Percentiles rank a stretch among this genome's conserved stretches.
Evolutionary conservation across 2,329 filamentous ascomycete species (phyloP).

Genomic region (Xylaria polymorpha): DNA sequence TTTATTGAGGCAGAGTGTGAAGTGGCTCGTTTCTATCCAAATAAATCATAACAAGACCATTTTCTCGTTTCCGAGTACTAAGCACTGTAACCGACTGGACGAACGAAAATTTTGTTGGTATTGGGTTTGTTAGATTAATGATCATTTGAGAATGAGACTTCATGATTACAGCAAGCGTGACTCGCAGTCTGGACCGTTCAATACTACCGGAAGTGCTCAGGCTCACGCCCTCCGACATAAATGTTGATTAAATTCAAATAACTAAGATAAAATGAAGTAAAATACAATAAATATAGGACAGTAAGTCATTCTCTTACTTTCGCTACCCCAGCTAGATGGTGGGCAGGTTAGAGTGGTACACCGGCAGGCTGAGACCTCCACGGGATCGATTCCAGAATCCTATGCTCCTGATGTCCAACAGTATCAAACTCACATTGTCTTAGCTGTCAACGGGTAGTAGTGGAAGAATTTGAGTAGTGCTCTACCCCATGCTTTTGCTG

Average conservation of each 20-base stretch:
- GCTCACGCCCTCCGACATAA: not conserved
- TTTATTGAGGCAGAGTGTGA: not conserved
- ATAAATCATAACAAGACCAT: not conserved
- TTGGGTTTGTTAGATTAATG: not conserved
- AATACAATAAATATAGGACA: not conserved
- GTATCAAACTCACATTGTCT: constrained; percentile 17
- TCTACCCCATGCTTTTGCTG: constrained; percentile 7
- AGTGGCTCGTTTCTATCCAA: not conserved
- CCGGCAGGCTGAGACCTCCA: constrained; percentile 27
- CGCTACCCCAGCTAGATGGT: constrained; percentile 9
- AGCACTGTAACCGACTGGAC: not conserved
- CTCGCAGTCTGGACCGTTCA: not conserved
- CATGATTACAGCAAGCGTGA: not conserved
- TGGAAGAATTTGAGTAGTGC: constrained; percentile 7
- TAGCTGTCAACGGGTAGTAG: constrained; percentile 1
- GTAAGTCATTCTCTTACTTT: not conserved
- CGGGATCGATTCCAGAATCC: constrained; percentile 14
- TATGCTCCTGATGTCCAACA: not conserved
- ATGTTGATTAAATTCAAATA: not conserved
- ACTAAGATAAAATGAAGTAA: not conserved
- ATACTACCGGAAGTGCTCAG: not conserved
- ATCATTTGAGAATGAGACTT: not conserved
- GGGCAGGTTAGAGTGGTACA: constrained; percentile 26
- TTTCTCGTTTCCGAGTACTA: not conserved
- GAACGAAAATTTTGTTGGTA: not conserved